Base-by-base conservation (phyloP, 2,329 filamentous ascomycete genomes). In the Sphaerulina musiva region DNA sequence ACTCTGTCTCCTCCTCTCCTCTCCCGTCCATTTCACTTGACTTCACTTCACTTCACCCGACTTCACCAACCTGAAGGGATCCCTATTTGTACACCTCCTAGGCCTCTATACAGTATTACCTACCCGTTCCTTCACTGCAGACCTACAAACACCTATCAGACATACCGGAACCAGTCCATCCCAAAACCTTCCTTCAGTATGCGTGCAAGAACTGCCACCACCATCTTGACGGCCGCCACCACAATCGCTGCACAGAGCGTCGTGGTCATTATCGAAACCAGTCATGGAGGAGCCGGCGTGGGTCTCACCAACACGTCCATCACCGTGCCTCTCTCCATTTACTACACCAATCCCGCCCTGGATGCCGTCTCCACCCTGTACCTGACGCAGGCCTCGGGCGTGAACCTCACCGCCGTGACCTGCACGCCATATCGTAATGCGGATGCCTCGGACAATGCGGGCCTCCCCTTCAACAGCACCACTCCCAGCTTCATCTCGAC, bases 301-400 rank as follows among this genome's bases (percentile, higher is more conserved):
- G 59, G 51, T 46, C 53, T 64, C 20, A 62, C 59, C 32, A 66
- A 66, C 54, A 60, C 57, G 4, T 64, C 64, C 17, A 55, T 66
- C 51, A 48, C 51, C 20, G 54, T 65, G 3, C 63, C 64, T 0
- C 45, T 66, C n/a, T 54, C 57, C 47, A 54, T 51, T 2, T 46
- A 54, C 36, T 66, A 62, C 58, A 62, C 58, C 26, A 58, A 60
- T 45, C n/a, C 51, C 4, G 60, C 59, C 4, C 57, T 66, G 9
- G 53, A 64, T 34, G 50, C 54, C 31, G 62, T 66, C 20, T 64
- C 62, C 14, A 55, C 58, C 9, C 58, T 66, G 29, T 66, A 58
- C 51, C 52, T 66, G 23, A 64, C 59, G 4, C 59, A 57, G 23
- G 54, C 61, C 36, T 48, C 45, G 7, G 60, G 59, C 39, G 55